Evolutionary conservation across 2,329 filamentous ascomycete genomes (phyloP).

Genomic region (Fusarium sp.): DNA sequence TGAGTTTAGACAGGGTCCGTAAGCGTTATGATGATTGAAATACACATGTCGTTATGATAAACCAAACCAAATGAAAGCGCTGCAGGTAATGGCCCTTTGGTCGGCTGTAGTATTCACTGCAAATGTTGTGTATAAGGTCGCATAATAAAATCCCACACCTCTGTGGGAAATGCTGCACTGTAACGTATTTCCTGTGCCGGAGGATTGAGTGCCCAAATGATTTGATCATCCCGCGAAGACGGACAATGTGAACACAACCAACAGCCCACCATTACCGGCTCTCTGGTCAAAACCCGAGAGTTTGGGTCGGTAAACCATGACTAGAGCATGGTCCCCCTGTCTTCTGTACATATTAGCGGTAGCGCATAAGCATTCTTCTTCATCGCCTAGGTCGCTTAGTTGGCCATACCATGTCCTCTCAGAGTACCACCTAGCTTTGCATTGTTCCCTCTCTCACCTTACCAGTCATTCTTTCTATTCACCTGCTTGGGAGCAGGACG

Average conservation of each 20-base stretch:
- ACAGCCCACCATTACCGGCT: slow-evolving; percentile 48
- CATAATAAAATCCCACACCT: slow-evolving; percentile 4
- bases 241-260: slow-evolving; percentile 10
- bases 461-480: neutral
- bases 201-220: neutral
- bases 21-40: slow-evolving; percentile 36
- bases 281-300: slow-evolving; percentile 52
- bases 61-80: slow-evolving; percentile 20
- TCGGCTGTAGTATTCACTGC: neutral
- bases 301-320: slow-evolving; percentile 53
- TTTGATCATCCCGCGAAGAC: slow-evolving; percentile 1
- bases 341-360: slow-evolving; percentile 35
- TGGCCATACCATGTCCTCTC: neutral
- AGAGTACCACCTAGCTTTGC: neutral
- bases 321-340: slow-evolving; percentile 50
- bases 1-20: slow-evolving; percentile 12
- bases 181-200: neutral
- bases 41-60: slow-evolving; percentile 19
- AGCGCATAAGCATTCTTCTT: slow-evolving; percentile 15
- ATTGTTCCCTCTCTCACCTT: slow-evolving; percentile 9
- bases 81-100: neutral
- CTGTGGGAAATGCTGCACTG: slow-evolving; percentile 1
- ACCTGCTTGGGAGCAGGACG: slow-evolving; percentile 16
- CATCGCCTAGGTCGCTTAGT: slow-evolving; percentile 1
- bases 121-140: neutral